Evolutionary conservation across 257 asterid species (phyloP).

Genomic region (Nicotiana obtusifolia): DNA sequence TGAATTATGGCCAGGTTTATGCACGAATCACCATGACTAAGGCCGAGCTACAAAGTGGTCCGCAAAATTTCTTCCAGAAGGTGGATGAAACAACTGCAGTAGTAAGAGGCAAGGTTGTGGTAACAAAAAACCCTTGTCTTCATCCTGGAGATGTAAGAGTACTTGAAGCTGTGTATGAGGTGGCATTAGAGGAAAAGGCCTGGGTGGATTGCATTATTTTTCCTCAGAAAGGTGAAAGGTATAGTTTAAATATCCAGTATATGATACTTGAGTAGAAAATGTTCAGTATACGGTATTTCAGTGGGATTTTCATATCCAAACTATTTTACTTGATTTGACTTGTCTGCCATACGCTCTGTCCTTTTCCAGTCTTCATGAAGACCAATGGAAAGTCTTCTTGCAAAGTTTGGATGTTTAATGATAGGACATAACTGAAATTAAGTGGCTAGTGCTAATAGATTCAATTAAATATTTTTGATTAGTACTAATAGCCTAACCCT

Average conservation of each 20-base stretch:
- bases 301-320: background rate
- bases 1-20: conserved; percentile 85
- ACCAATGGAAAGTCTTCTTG: background rate
- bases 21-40: conserved; percentile 56
- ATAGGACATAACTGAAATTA: background rate
- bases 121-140: conserved; percentile 92
- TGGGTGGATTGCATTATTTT: conserved; percentile 74
- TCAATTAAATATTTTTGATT: background rate
- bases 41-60: conserved; percentile 38
- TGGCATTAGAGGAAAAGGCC: conserved; percentile 44
- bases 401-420: background rate
- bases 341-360: background rate
- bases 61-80: conserved; percentile 43
- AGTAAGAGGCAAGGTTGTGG: conserved; percentile 71
- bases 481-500: background rate
- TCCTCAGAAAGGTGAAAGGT: conserved; percentile 92
- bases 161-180: conserved; percentile 77
- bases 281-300: background rate
- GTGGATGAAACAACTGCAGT: conserved; percentile 54
- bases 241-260: background rate
- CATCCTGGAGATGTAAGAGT: conserved; percentile 96
- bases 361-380: background rate
- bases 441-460: conserved; percentile 3
- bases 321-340: background rate
- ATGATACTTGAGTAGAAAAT: background rate